phyloP scores from a whole-genome alignment of 2,329 filamentous ascomycete genomes.

The Aureobasidium namibiae region DNA sequence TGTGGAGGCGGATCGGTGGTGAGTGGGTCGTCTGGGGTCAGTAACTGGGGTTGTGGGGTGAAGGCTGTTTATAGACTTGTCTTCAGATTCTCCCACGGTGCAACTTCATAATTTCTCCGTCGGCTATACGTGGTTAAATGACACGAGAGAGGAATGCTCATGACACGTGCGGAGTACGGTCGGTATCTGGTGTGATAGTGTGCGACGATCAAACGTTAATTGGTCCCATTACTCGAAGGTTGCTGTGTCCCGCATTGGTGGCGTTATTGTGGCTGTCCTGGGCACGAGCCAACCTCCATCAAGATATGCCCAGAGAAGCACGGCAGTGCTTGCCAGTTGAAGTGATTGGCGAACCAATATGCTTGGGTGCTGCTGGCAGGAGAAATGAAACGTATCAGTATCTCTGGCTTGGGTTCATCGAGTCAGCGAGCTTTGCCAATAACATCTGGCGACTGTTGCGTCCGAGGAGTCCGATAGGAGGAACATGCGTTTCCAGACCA shows the following conservation, averaged over 20 bases:
- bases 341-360: neutral
- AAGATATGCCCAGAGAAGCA: neutral
- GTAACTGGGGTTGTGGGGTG: neutral
- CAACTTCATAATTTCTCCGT: neutral
- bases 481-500: neutral
- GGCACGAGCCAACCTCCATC: slow-evolving; percentile 1
- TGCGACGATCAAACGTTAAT: slow-evolving; percentile 5
- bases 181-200: neutral
- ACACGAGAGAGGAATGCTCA: neutral
- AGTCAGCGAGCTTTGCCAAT: neutral
- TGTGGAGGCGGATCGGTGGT: neutral
- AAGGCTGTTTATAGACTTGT: too few species aligned
- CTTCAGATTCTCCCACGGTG: too few species aligned
- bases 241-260: neutral
- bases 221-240: neutral
- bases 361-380: neutral
- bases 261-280: neutral
- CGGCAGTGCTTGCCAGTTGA: neutral
- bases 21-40: slow-evolving; percentile 2
- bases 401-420: too few species aligned
- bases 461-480: neutral
- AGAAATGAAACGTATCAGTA: too few species aligned
- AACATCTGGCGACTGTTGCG: neutral
- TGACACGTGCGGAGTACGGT: neutral
- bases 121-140: neutral